A percentile compares a stretch with the other conserved stretches of the same genome.
These are phyloP conservation scores for Moesziomyces parantarcticus DNA, from an alignment of 1,284 basidiomycete genomes.

Conservation along the genomic window DNA sequence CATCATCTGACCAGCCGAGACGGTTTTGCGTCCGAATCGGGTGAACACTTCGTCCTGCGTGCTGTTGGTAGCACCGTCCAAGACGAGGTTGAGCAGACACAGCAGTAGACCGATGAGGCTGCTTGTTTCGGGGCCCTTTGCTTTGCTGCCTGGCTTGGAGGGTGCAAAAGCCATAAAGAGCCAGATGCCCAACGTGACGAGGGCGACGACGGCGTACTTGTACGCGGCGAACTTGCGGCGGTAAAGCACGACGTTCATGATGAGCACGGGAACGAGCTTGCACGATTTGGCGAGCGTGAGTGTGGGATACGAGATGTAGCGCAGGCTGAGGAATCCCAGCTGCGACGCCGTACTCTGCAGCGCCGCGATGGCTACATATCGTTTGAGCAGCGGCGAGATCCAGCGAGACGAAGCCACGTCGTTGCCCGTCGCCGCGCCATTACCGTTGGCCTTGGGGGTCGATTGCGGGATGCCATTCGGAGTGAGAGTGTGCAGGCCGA, in stretches of 20 bases:
- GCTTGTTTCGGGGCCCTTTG: constrained; percentile 55
- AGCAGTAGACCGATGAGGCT: constrained; percentile 72
- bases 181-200: constrained; percentile 90
- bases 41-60: constrained; percentile 97
- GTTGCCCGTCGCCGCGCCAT: background rate
- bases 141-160: constrained; percentile 68
- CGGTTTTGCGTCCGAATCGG: constrained; percentile 71
- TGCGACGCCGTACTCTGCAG: constrained; percentile 92
- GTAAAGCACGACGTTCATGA: constrained; percentile 82
- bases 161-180: constrained; percentile 84
- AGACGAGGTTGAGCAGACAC: constrained; percentile 83
- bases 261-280: constrained; percentile 94
- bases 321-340: constrained; percentile 91
- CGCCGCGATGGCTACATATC: constrained; percentile 71
- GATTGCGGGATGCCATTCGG: constrained; percentile 21
- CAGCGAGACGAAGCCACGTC: constrained; percentile 6
- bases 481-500: constrained; percentile 59
- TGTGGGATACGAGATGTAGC: constrained; percentile 96
- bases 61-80: constrained; percentile 96
- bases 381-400: constrained; percentile 73
- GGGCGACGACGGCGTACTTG: constrained; percentile 66
- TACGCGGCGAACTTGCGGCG: constrained; percentile 65
- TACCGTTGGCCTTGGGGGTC: background rate
- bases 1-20: constrained; percentile 99
- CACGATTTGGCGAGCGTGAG: constrained; percentile 99